Percentiles rank a stretch among this genome's conserved stretches.
These are phyloP conservation scores for Phlebiopsis flavidoalba DNA, from an alignment of 768 basidiomycete species.

Conservation along the genomic window DNA sequence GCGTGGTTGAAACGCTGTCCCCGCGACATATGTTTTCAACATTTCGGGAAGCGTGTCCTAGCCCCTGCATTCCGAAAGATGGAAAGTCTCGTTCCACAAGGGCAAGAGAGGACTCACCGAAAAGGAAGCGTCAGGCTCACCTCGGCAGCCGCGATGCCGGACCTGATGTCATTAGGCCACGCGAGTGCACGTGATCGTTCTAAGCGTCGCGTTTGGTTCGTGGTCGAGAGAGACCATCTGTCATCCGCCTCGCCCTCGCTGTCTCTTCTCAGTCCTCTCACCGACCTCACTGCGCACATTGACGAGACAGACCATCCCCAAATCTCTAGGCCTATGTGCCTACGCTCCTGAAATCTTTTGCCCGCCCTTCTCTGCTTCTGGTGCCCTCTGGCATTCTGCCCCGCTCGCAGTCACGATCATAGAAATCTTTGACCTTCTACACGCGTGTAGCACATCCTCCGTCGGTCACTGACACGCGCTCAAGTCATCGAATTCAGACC, in stretches of 20 bases:
- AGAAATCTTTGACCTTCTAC: not conserved
- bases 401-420: not conserved
- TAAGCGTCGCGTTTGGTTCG: slow-evolving; percentile 8
- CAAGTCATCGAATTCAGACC: not conserved
- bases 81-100: not conserved
- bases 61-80: not conserved
- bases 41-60: not conserved
- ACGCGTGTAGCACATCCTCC: not conserved
- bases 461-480: not conserved
- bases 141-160: not conserved
- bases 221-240: not conserved
- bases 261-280: not conserved
- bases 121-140: not conserved
- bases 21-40: not conserved
- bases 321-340: not conserved
- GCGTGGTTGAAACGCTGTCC: not conserved
- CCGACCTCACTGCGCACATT: not conserved
- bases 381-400: not conserved
- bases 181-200: slow-evolving; percentile 17
- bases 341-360: not conserved
- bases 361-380: not conserved
- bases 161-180: not conserved
- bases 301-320: not conserved
- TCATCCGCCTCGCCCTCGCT: not conserved
- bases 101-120: not conserved